Base-by-base conservation (phyloP, 2,329 filamentous ascomycete species). In the Fusarium buxicola region DNA sequence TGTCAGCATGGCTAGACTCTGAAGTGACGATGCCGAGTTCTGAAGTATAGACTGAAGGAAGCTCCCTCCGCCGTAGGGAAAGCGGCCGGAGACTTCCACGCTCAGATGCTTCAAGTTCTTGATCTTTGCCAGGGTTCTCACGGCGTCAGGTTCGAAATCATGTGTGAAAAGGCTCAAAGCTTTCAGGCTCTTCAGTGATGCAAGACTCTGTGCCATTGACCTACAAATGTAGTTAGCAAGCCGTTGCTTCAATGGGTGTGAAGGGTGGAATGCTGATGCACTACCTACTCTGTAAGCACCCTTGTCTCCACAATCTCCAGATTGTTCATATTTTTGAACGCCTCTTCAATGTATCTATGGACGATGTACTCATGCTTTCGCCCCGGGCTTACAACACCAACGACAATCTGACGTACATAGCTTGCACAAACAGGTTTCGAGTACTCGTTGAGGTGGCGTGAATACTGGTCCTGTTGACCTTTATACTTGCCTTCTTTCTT, bases 1-100 rank as follows among this genome's bases (percentile, higher is more conserved):
- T 15, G 18, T 8, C 1, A 12, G n/a, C 13, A 52, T 21, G 3
- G 1, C 2, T 1, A 68, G 35, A 8, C 53, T 65, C 6, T 30
- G 43, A 11, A 68, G 55, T 7, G 65, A 69, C 2, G 58, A 58
- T 2, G 18, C 35, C 1, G 68, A 70, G 28, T 69, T 70, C 5
- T 38, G 15, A 7, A 68, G 28, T 2, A 36, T 61, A 8, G 5
- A 24, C 7, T 21, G 32, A 28, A 35, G 16, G 25, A 12, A 10
- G 13, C 16, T 34, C 18, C 0, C n/a, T 21, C 13, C 13, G 6
- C 18, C 13, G 6, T 21, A 15, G 21, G 11, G 5, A n/a, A 7
- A 13, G 47, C 25, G 48, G 15, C 49, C 49, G 11, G 10, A n/a
- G 11, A 32, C 8, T 11, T 30, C 30, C 2, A 69, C 6, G 9